Conservation (phyloP, 345 rosid species). For the Rhizophora apiculata region DNA sequence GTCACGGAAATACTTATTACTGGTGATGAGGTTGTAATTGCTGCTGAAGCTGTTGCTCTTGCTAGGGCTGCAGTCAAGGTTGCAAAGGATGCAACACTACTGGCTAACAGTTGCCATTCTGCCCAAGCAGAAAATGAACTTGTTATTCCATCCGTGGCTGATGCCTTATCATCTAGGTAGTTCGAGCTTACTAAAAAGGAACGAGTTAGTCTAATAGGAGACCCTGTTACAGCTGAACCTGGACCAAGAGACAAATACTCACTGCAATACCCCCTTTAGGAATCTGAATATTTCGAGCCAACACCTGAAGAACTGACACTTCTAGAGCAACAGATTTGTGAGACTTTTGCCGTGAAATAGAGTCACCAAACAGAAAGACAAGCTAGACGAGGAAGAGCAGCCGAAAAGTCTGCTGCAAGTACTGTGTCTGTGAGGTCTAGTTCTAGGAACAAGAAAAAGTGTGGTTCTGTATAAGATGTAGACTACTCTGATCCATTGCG, state of each 20-base stretch:
- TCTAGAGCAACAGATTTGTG: slow-evolving; percentile 54
- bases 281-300: slow-evolving; percentile 49
- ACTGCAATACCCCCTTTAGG: slow-evolving; percentile 23
- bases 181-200: slow-evolving; percentile 52
- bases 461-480: slow-evolving; percentile 47
- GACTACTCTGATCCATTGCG: slow-evolving; percentile 83
- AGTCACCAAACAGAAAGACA: slow-evolving; percentile 71
- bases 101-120: slow-evolving; percentile 39
- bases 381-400: slow-evolving; percentile 65
- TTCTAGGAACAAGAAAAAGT: slow-evolving; percentile 57
- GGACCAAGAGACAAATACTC: slow-evolving; percentile 31
- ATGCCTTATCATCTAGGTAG: slow-evolving; percentile 39
- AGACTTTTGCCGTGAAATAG: slow-evolving; percentile 64
- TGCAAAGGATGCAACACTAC: slow-evolving; percentile 71
- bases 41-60: slow-evolving; percentile 86
- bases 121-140: slow-evolving; percentile 23
- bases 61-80: slow-evolving; percentile 84
- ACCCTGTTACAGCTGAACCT: slow-evolving; percentile 34
- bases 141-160: slow-evolving; percentile 22
- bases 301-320: slow-evolving; percentile 49
- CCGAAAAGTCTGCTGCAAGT: slow-evolving; percentile 57
- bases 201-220: slow-evolving; percentile 54
- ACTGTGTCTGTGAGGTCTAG: slow-evolving; percentile 49
- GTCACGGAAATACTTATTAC: slow-evolving; percentile 71
- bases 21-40: slow-evolving; percentile 77